These are phyloP conservation scores for Tulasnella sp. DNA, from an alignment of 768 basidiomycete genomes.

Conservation along the genomic window DNA sequence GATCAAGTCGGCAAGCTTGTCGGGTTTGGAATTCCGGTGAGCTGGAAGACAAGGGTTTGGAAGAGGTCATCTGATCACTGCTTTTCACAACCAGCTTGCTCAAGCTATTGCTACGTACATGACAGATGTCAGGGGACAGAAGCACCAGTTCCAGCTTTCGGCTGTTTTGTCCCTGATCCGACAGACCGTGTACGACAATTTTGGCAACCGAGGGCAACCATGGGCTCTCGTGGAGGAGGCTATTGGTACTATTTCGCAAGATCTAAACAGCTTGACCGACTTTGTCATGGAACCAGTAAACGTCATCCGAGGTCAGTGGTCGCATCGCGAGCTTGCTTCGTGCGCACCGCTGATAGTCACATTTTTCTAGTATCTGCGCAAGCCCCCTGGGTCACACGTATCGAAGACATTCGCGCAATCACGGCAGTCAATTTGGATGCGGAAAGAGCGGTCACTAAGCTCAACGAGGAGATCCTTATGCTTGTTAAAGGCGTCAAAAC, in stretches of 20 bases:
- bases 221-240: slow-evolving; percentile 77
- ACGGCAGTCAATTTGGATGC: slow-evolving; percentile 88
- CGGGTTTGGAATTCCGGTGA: slow-evolving; percentile 85
- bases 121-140: slow-evolving; percentile 71
- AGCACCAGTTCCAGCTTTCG: slow-evolving; percentile 70
- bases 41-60: slow-evolving; percentile 31
- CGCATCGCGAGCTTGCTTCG: background rate
- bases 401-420: slow-evolving; percentile 76
- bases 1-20: slow-evolving; percentile 74
- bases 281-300: slow-evolving; percentile 70
- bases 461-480: slow-evolving; percentile 87
- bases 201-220: slow-evolving; percentile 61
- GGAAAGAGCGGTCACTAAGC: slow-evolving; percentile 76
- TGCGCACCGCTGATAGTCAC: slow-evolving; percentile 5
- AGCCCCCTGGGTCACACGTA: slow-evolving; percentile 79
- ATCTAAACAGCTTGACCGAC: slow-evolving; percentile 67
- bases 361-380: slow-evolving; percentile 56
- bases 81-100: slow-evolving; percentile 57
- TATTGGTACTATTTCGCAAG: slow-evolving; percentile 63
- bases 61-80: background rate
- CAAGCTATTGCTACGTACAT: slow-evolving; percentile 84
- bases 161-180: slow-evolving; percentile 67
- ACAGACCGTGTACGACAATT: slow-evolving; percentile 63
- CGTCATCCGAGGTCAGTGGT: slow-evolving; percentile 64
- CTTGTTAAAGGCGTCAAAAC: slow-evolving; percentile 76